Evolutionary conservation across 805 yeast genomes (phyloP), one percentile per base, ranked within the genome.

Genomic region (Crinitomyces ghanaensis): DNA sequence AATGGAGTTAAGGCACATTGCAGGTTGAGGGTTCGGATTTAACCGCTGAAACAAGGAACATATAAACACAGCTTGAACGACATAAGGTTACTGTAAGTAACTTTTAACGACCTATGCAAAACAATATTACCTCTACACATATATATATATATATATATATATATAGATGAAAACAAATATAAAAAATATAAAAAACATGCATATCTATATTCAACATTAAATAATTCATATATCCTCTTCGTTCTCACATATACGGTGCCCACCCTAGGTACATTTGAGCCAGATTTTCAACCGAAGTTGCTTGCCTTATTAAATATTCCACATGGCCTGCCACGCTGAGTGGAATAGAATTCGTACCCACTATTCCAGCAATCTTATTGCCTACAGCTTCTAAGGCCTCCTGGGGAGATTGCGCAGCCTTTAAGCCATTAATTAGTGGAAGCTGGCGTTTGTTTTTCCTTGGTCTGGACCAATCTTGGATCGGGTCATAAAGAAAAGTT

Each of bases 231-330:
- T n/a, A n/a, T n/a, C n/a, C n/a, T n/a, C n/a, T n/a, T n/a, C n/a
- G n/a, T n/a, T 12, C 9, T 14, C 25, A 74, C 63, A 77, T 65
- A 54, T 77, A 75, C 6, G 91, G 70, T 57, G 74, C 63, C 99
- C 99, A 91, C 3, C 99, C 99, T 17, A 80, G 74, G 55, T 83
- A 91, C 98, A 91, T 88, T 44, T 69, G 78, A 19, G 82, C 66
- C 27, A 91, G 57, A 41, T 77, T 76, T 29, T 75, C 82, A 4
- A 62, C 62, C 2, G 83, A 74, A 0, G 81, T 69, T 0, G 97
- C 91, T 41, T 78, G 81, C 44, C 79, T 83, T 20, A 88, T 80
- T 39, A 91, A 65, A 19, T 80, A 74, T 48, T 91, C 96, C 1
- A 85, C 95, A 49, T 88, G 95, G 0, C 95, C 97, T 28, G 79